Evolutionary conservation across 1,139 yeast genomes (phyloP).

Genomic region (Nakaseomyces kungkrabaensis): DNA sequence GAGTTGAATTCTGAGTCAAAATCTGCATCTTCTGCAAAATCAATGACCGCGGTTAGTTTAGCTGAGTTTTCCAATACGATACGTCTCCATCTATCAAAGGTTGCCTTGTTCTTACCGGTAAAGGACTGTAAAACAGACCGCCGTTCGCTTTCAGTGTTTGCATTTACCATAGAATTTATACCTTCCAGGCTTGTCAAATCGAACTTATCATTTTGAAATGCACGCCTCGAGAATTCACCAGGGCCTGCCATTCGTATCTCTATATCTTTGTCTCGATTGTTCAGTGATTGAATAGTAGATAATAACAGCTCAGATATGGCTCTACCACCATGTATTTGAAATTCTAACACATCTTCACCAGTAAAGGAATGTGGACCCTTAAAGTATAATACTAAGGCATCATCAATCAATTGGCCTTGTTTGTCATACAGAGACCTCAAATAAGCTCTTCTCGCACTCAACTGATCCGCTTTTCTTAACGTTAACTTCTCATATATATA

Average conservation of each 20-base stretch:
- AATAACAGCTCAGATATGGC: conserved; percentile 71
- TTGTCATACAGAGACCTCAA: conserved; percentile 41
- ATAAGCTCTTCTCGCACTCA: conserved; percentile 45
- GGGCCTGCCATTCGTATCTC: conserved; percentile 75
- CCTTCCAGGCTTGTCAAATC: conserved; percentile 86
- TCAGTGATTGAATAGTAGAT: conserved; percentile 47
- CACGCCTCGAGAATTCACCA: conserved; percentile 86
- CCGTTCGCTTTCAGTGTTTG: conserved; percentile 88
- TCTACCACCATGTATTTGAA: conserved; percentile 88
- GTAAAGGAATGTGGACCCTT: conserved; percentile 76
- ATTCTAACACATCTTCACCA: conserved; percentile 81
- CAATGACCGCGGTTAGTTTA: conserved; percentile 75
- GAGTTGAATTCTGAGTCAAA: conserved; percentile 43
- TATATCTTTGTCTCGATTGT: conserved; percentile 29
- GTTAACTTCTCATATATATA: conserved; percentile 39
- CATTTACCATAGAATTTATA: conserved; percentile 77
- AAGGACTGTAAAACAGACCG: conserved; percentile 63
- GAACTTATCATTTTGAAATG: conserved; percentile 59
- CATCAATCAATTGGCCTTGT: conserved; percentile 47
- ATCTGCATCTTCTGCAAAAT: conserved; percentile 92
- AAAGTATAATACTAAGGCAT: conserved; percentile 63
- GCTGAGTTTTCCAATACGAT: conserved; percentile 60
- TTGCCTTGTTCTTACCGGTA: conserved; percentile 50
- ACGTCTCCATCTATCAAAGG: conserved; percentile 60
- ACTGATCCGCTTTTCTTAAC: conserved; percentile 24